Evolutionary conservation across 1,139 yeast genomes (phyloP).

Genomic region (Pichia inconspicua): DNA sequence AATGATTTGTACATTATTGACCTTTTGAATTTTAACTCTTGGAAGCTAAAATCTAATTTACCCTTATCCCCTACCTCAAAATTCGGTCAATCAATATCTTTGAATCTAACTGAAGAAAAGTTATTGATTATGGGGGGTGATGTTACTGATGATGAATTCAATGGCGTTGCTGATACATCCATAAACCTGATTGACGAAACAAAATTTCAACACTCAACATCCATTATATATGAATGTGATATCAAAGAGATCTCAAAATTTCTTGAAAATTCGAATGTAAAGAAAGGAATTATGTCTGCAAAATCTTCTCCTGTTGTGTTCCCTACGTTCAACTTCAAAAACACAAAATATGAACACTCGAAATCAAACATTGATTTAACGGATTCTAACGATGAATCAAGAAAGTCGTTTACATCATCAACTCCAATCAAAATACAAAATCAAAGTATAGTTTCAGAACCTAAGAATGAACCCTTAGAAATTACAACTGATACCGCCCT

Average conservation of each 20-base stretch:
- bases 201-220: slow-evolving; percentile 39
- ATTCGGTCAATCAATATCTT: slow-evolving; percentile 90
- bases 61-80: slow-evolving; percentile 63
- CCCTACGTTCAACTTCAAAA: background rate
- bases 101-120: slow-evolving; percentile 56
- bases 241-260: slow-evolving; percentile 29
- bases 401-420: background rate
- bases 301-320: background rate
- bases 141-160: slow-evolving; percentile 33
- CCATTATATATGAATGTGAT: slow-evolving; percentile 61
- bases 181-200: slow-evolving; percentile 37
- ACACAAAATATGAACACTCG: background rate
- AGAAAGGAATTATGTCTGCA: background rate
- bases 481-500: background rate
- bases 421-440: background rate
- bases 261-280: slow-evolving; percentile 17
- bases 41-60: slow-evolving; percentile 35
- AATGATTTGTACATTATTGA: slow-evolving; percentile 71
- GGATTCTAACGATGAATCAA: slow-evolving; percentile 2
- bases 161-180: slow-evolving; percentile 31
- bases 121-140: slow-evolving; percentile 91
- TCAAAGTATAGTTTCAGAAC: no score
- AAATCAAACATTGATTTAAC: slow-evolving; percentile 9
- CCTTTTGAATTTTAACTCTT: slow-evolving; percentile 51
- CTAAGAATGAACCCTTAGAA: background rate